Conservation (phyloP, 116 monocot species). For the Trichopus zeylanicus region DNA sequence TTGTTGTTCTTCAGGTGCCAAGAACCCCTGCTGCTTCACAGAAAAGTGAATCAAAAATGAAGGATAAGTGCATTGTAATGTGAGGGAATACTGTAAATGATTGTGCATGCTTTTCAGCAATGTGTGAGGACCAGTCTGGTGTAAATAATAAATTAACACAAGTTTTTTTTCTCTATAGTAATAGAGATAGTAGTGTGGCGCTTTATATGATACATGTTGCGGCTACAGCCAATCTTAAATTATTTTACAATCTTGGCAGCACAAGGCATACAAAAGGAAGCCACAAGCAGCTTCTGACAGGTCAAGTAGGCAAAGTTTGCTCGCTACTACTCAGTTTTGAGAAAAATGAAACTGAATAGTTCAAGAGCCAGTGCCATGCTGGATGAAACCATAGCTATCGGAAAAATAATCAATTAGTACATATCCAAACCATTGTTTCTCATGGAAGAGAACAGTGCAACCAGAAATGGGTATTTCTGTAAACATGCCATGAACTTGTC, state of each 20-base stretch:
- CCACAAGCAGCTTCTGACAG: background rate
- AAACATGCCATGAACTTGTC: constrained; percentile 49
- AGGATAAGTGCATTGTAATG: constrained; percentile 37
- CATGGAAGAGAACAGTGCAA: constrained; percentile 28
- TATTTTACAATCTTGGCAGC: background rate
- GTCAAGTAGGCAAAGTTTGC: background rate
- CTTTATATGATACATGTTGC: background rate
- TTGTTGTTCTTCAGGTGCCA: constrained; percentile 12
- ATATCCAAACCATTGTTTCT: background rate
- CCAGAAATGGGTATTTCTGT: constrained; percentile 35
- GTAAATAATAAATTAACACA: constrained; percentile 5
- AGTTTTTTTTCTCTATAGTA: too few relatives aligned
- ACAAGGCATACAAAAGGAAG: background rate
- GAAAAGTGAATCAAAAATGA: constrained; percentile 21
- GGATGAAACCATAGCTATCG: background rate
- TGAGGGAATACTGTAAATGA: constrained; percentile 9
- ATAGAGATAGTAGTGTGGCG: background rate
- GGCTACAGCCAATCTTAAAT: background rate
- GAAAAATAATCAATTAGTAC: background rate
- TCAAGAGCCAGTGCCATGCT: background rate
- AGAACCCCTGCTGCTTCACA: constrained; percentile 13
- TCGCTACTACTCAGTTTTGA: background rate
- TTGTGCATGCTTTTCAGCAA: background rate
- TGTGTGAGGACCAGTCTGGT: background rate
- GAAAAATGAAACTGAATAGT: background rate